These are phyloP conservation scores for Aspergillus leporis DNA, from an alignment of 495 filamentous ascomycete species.

Conservation along the genomic window DNA sequence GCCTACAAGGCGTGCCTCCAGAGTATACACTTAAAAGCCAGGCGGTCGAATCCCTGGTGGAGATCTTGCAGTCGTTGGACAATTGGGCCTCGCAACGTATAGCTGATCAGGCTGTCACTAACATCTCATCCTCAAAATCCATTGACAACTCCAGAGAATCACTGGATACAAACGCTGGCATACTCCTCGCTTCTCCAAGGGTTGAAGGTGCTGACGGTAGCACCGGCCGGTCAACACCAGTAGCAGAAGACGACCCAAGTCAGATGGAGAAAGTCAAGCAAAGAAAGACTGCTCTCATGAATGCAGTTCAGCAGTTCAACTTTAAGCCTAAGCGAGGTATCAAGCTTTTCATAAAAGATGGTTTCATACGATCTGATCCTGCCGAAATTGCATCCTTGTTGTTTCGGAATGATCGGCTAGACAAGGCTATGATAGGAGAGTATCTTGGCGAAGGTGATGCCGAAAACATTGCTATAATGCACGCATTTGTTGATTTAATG, in stretches of 20 bases:
- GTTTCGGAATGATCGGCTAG: slow-evolving; percentile 68
- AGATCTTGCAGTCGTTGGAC: slow-evolving; percentile 83
- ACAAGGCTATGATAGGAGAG: slow-evolving; percentile 91
- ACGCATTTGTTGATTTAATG: slow-evolving; percentile 95
- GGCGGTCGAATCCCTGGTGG: slow-evolving; percentile 83
- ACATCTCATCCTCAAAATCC: slow-evolving; percentile 61
- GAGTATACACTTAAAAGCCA: slow-evolving; percentile 89
- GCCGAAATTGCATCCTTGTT: slow-evolving; percentile 85
- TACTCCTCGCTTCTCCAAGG: slow-evolving; percentile 49
- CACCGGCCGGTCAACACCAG: slow-evolving; percentile 68
- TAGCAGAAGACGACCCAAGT: slow-evolving; percentile 83
- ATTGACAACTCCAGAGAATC: slow-evolving; percentile 80
- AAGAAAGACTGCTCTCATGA: slow-evolving; percentile 85
- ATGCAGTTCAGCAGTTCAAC: slow-evolving; percentile 91
- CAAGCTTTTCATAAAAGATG: slow-evolving; percentile 76
- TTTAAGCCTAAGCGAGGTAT: slow-evolving; percentile 96
- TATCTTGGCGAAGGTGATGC: slow-evolving; percentile 92
- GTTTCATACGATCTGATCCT: slow-evolving; percentile 75
- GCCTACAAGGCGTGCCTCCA: slow-evolving; percentile 65
- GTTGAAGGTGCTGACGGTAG: slow-evolving; percentile 57
- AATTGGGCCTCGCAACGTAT: slow-evolving; percentile 86
- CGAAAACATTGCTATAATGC: slow-evolving; percentile 95
- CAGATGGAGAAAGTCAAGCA: slow-evolving; percentile 93
- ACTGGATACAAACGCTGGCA: slow-evolving; percentile 63
- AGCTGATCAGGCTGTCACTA: slow-evolving; percentile 54